phyloP scores from a whole-genome alignment of 163 green algal species.

The Scenedesmus sp. region DNA sequence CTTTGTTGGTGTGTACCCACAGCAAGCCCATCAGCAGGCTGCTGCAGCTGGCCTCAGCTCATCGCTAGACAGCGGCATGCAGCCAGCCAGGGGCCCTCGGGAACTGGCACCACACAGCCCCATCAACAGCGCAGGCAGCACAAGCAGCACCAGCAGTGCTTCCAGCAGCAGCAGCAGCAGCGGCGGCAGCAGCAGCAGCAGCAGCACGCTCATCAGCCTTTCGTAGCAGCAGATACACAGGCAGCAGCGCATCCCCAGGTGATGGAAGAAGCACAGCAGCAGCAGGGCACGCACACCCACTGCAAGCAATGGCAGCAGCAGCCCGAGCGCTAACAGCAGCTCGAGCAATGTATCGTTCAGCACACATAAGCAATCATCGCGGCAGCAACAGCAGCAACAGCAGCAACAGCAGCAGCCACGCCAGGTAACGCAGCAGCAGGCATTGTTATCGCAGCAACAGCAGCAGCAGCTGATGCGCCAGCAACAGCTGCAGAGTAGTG shows the following conservation, averaged over 20 bases:
- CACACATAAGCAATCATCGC: background rate
- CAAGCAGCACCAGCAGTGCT: background rate
- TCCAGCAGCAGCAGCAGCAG: conserved; percentile 13
- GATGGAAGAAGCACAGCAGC: background rate
- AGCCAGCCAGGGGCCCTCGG: conserved; percentile 16
- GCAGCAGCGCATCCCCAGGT: background rate
- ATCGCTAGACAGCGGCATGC: conserved; percentile 2
- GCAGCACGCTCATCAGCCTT: conserved; percentile 29
- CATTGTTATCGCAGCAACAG: background rate
- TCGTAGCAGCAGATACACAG: conserved; percentile 31
- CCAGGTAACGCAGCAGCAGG: conserved; percentile 24
- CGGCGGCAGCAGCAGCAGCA: conserved; percentile 22
- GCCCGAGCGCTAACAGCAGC: conserved; percentile 25
- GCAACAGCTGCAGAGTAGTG: conserved; percentile 25
- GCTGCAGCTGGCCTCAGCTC: background rate
- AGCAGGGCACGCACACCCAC: conserved; percentile 22
- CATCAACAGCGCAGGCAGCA: background rate
- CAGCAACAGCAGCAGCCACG: conserved; percentile 13
- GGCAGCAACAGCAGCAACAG: conserved; percentile 18
- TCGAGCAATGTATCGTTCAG: background rate
- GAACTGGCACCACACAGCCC: conserved; percentile 38
- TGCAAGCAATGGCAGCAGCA: conserved; percentile 37
- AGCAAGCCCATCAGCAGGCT: background rate
- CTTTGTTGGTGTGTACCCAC: background rate
- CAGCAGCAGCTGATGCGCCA: conserved; percentile 19